Conservation (phyloP, 306 rosid species). For the Phaseolus lunatus region DNA sequence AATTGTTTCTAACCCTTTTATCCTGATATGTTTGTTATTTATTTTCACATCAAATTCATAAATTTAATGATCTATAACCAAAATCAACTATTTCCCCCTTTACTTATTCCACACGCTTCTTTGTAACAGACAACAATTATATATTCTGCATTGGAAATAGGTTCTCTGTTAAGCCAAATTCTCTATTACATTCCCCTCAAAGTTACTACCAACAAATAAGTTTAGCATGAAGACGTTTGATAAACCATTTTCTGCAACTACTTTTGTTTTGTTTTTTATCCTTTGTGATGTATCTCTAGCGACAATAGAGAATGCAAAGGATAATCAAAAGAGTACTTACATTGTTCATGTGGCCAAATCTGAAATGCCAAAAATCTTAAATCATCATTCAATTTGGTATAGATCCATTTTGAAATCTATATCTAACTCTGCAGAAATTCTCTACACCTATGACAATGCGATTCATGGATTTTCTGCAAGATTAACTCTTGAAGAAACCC, state of each 20-base stretch:
- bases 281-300: constrained; percentile 47
- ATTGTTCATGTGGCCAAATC: constrained; percentile 71
- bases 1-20: neutral
- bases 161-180: neutral
- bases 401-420: constrained; percentile 62
- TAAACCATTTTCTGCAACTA: neutral
- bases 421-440: constrained; percentile 65
- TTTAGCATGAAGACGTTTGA: constrained; percentile 31
- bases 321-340: constrained; percentile 55
- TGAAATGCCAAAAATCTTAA: constrained; percentile 67
- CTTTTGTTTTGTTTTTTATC: constrained; percentile 42
- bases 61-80: neutral
- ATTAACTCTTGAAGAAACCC: constrained; percentile 60
- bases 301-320: neutral
- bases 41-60: neutral
- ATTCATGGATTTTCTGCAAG: constrained; percentile 81
- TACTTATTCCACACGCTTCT: neutral
- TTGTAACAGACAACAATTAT: neutral
- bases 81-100: neutral
- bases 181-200: neutral
- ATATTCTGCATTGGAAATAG: neutral
- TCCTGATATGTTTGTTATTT: neutral
- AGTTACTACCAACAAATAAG: neutral
- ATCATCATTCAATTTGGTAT: constrained; percentile 73
- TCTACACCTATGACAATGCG: constrained; percentile 70